These are phyloP conservation scores for Fragaria ananassa DNA, from an alignment of 306 rosid genomes.

Conservation along the genomic window DNA sequence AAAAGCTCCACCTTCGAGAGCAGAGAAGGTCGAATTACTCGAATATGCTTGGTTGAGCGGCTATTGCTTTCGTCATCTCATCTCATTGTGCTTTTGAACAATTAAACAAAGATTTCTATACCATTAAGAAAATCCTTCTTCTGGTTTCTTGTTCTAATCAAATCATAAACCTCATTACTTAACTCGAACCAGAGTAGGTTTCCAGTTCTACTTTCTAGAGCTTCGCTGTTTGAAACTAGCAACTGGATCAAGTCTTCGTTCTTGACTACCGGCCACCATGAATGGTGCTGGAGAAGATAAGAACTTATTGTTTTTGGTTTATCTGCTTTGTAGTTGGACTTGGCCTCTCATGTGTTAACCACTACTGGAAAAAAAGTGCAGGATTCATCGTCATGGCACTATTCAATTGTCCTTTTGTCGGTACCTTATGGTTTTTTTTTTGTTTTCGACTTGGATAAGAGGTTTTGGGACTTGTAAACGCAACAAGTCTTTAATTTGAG, in stretches of 20 bases:
- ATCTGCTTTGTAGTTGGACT: neutral
- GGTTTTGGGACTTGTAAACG: neutral
- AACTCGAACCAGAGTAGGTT: constrained; percentile 22
- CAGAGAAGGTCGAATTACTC: constrained; percentile 9
- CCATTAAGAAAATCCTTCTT: constrained; percentile 4
- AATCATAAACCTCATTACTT: constrained; percentile 21
- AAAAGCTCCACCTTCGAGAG: constrained; percentile 34
- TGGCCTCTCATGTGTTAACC: constrained; percentile 1
- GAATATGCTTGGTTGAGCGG: constrained; percentile 31
- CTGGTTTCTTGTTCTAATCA: constrained; percentile 6
- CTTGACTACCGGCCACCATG: neutral
- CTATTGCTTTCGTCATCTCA: constrained; percentile 49
- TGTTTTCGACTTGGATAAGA: neutral
- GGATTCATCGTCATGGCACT: neutral
- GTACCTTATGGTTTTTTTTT: neutral
- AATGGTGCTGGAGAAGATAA: neutral
- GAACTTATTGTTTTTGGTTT: constrained; percentile 4
- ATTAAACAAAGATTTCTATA: constrained; percentile 11
- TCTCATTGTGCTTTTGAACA: constrained; percentile 12
- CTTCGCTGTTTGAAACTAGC: constrained; percentile 13
- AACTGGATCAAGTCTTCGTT: neutral
- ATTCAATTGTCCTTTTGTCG: neutral
- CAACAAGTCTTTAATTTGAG: neutral
- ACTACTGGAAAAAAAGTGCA: neutral
- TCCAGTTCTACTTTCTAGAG: constrained; percentile 7